Evolutionary conservation across 1,284 basidiomycete genomes (phyloP).

Genomic region (Rhodotorula sp.): DNA sequence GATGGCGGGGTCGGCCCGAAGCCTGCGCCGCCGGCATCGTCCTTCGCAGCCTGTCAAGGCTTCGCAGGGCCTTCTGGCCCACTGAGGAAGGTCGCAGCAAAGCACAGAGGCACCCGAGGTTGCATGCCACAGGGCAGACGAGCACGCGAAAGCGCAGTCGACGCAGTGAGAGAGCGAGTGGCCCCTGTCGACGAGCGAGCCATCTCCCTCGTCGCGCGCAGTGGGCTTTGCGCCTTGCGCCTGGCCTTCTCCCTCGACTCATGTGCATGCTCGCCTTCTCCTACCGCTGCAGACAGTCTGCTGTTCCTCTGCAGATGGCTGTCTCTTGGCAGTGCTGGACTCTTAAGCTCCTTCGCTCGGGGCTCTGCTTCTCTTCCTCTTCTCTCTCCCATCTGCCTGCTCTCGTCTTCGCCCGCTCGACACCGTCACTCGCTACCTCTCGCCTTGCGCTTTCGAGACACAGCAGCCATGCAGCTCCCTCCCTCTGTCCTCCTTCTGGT

Average conservation of each 20-base stretch:
- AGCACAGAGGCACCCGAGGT: no score
- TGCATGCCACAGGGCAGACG: no score
- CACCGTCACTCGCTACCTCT: neutral
- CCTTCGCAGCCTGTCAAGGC: no score
- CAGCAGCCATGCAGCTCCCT: slow-evolving; percentile 21
- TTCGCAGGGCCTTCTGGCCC: no score
- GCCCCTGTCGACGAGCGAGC: neutral
- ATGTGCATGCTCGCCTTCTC: slow-evolving; percentile 1
- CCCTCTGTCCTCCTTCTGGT: slow-evolving; percentile 17
- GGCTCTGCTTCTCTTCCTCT: slow-evolving; percentile 5
- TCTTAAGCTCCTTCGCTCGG: neutral
- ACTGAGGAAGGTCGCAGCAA: no score
- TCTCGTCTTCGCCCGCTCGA: slow-evolving; percentile 2
- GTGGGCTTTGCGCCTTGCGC: neutral
- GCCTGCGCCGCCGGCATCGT: no score
- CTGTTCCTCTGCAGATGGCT: slow-evolving; percentile 4
- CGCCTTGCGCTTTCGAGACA: neutral
- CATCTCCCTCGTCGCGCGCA: neutral
- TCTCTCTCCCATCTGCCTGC: neutral
- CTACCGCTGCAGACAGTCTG: neutral
- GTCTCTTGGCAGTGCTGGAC: neutral
- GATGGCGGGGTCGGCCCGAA: neutral
- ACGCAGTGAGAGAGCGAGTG: neutral
- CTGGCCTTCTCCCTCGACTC: slow-evolving; percentile 4
- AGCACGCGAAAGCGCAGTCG: no score